Conservation (phyloP, 1,139 yeast genomes). For the Yamadazyma atlantica region DNA sequence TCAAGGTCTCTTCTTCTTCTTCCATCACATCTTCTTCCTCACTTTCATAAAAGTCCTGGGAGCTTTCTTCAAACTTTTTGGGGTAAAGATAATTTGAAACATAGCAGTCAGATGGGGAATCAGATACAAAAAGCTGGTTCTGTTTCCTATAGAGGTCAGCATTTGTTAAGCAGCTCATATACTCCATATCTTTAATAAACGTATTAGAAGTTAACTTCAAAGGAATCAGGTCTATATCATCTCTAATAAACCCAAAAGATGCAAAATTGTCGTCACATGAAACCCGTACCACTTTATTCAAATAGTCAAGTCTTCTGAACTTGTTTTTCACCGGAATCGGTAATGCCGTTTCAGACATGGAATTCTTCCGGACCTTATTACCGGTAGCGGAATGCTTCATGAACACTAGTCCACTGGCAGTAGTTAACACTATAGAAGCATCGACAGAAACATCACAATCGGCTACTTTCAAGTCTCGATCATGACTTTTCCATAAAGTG, state of each 20-base stretch:
- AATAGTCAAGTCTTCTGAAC: conserved; percentile 51
- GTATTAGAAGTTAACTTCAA: conserved; percentile 44
- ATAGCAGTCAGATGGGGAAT: conserved; percentile 18
- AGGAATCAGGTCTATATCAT: conserved; percentile 59
- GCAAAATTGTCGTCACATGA: conserved; percentile 65
- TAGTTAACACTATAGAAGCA: conserved; percentile 69
- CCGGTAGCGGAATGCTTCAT: conserved; percentile 20
- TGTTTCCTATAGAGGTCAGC: conserved; percentile 31
- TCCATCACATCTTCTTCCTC: conserved; percentile 18
- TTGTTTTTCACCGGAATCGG: conserved; percentile 40
- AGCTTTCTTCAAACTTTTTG: conserved; percentile 6
- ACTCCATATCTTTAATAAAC: conserved; percentile 47
- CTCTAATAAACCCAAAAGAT: conserved; percentile 68
- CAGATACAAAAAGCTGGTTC: conserved; percentile 29
- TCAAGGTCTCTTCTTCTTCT: conserved; percentile 11
- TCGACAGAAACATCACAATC: conserved; percentile 71
- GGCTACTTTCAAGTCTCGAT: conserved; percentile 45
- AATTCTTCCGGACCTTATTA: conserved; percentile 29
- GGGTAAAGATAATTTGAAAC: conserved; percentile 29
- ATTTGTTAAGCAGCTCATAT: conserved; percentile 45
- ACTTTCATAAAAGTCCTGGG: conserved; percentile 9
- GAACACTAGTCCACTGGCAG: conserved; percentile 66
- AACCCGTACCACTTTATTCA: conserved; percentile 59
- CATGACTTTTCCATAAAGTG: conserved; percentile 55
- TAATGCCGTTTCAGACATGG: conserved; percentile 29